A percentile compares a stretch with the other conserved stretches of the same genome.
phyloP scores from a whole-genome alignment of 2,329 filamentous ascomycete genomes.

The Penicillium thymicola region DNA sequence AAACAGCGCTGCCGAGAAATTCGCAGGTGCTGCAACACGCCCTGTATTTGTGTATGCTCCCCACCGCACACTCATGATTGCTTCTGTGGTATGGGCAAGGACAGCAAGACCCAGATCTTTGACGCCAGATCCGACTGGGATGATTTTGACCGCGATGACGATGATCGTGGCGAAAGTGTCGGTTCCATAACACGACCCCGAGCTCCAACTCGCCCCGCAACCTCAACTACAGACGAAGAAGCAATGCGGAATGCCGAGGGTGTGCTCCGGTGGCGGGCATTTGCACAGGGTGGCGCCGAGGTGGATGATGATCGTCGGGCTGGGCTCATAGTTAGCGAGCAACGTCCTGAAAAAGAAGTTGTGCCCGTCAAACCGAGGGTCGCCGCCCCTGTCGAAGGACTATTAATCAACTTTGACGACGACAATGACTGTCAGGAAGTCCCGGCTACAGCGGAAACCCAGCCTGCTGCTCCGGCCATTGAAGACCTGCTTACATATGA shows the following conservation, averaged over 20 bases:
- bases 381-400: background rate
- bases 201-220: background rate
- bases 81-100: background rate
- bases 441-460: background rate
- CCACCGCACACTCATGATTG: background rate
- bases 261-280: background rate
- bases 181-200: background rate
- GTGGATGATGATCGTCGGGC: background rate
- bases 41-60: background rate
- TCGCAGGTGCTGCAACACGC: background rate
- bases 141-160: background rate
- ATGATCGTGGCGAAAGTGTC: too few relatives aligned
- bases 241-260: background rate
- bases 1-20: background rate
- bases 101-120: background rate
- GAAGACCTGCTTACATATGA: background rate
- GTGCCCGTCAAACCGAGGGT: background rate
- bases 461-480: background rate
- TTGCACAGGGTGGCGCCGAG: background rate
- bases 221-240: background rate
- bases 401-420: background rate
- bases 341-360: background rate
- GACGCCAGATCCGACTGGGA: background rate
- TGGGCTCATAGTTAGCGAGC: background rate
- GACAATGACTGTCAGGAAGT: background rate